Base-by-base conservation (phyloP, 2,329 filamentous ascomycete genomes). In the Coniochaeta pulveracea region DNA sequence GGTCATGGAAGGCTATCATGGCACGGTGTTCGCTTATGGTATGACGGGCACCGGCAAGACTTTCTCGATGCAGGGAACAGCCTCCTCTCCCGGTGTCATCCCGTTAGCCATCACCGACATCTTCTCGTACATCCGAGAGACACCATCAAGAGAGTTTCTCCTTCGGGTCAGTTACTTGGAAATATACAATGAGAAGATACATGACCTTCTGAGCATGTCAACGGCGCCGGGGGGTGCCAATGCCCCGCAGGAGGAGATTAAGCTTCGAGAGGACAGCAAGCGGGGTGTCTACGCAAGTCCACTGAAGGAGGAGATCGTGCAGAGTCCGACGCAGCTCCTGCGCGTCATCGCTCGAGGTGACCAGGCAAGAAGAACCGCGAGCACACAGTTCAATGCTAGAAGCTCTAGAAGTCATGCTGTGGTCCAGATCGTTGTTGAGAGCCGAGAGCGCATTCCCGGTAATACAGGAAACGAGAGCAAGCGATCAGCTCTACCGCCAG, bases 1-100 rank as follows among this genome's bases (percentile, higher is more conserved):
- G 48, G 91, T 98, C 32, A 98, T 98, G 91, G 91, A 98, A 63
- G 91, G 91, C 26, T 98, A 96, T 54, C 89, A 96, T 50, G 91
- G 89, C 38, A 98, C 91, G 1, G 91, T 98, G 16, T 96, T 98
- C 54, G 89, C 89, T 12, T 98, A 98, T 55, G 91, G 91, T 51
- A 96, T 96, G 88, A 98, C 91, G 4, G 91, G 91, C 40, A 96
- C 91, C 1, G 91, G 91, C 45, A 98, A 98, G 63, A 98, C 91
- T 1, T 98, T 96, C 55, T 96, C 89, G 24, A 98, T 98, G 91
- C 91, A 98, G 63, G 91, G 91, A 46, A 98, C 91, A 9, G 86
- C 88, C 28, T 85, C 84, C 3, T 93, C 86, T 24, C 91, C 91
- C 1, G 91, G 91, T 61, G 91, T 98, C 18, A 98, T 98, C 36